Evolutionary conservation across 1,139 yeast genomes (phyloP).

Genomic region (Zygosaccharomyces pseudobailii): DNA sequence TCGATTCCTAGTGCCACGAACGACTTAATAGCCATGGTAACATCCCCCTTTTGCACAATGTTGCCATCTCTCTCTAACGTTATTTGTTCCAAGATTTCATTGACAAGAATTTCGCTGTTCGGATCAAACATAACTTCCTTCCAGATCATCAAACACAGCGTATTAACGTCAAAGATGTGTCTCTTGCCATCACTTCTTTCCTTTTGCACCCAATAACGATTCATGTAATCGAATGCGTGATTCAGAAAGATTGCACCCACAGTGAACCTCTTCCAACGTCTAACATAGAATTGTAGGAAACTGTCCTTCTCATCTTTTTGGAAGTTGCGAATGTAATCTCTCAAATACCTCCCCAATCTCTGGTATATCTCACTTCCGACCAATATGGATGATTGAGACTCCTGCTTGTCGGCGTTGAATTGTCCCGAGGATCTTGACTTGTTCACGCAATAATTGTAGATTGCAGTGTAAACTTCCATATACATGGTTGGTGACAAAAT

Average conservation of each 20-base stretch:
- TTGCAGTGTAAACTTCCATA: slow-evolving; percentile 74
- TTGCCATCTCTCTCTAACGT: slow-evolving; percentile 77
- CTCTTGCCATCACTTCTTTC: slow-evolving; percentile 95
- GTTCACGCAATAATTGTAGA: slow-evolving; percentile 89
- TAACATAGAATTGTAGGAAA: slow-evolving; percentile 78
- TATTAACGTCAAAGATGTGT: slow-evolving; percentile 85
- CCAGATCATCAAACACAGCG: slow-evolving; percentile 86
- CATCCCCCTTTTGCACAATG: slow-evolving; percentile 59
- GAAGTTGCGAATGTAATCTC: slow-evolving; percentile 51
- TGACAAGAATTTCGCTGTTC: slow-evolving; percentile 54
- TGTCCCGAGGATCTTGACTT: slow-evolving; percentile 54
- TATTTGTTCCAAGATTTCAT: slow-evolving; percentile 71
- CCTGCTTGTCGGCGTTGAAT: slow-evolving; percentile 33
- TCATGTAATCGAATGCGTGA: slow-evolving; percentile 92
- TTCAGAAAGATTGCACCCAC: slow-evolving; percentile 90
- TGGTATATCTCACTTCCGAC: slow-evolving; percentile 89
- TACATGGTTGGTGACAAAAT: slow-evolving; percentile 70
- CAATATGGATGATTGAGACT: slow-evolving; percentile 38
- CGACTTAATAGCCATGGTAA: slow-evolving; percentile 77
- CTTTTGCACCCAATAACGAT: slow-evolving; percentile 95
- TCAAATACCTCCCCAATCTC: slow-evolving; percentile 63
- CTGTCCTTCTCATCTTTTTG: slow-evolving; percentile 53
- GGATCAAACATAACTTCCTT: slow-evolving; percentile 72
- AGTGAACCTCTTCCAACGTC: slow-evolving; percentile 83
- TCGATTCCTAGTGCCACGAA: slow-evolving; percentile 76